Conservation (phyloP, 2,329 filamentous ascomycete genomes). For the Trichoderma arundinaceum region DNA sequence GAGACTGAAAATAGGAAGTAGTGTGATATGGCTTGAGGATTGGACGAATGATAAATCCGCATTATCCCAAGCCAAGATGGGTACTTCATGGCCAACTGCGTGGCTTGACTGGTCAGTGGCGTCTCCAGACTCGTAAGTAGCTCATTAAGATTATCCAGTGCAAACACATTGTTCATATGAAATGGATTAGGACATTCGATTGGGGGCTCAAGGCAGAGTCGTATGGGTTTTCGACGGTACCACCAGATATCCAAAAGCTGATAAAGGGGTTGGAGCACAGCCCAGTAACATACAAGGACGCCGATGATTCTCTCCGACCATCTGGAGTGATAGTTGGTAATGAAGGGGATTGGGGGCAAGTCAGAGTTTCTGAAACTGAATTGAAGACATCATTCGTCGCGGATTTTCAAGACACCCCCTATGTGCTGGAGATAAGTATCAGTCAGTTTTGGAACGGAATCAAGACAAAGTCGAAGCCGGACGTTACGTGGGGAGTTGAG, state of each 20-base stretch:
- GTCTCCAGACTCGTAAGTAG: constrained; percentile 46
- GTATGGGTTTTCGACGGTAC: constrained; percentile 35
- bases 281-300: constrained; percentile 27
- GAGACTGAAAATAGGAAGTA: constrained; percentile 33
- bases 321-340: background rate
- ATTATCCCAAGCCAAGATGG: constrained; percentile 37
- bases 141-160: background rate
- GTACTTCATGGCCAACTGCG: constrained; percentile 35
- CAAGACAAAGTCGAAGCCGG: constrained; percentile 32
- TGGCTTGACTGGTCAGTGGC: constrained; percentile 44
- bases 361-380: constrained; percentile 34
- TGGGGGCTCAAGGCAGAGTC: constrained; percentile 45
- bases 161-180: background rate
- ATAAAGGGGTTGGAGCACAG: constrained; percentile 34
- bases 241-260: constrained; percentile 35
- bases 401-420: constrained; percentile 42
- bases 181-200: constrained; percentile 40
- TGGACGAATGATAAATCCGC: constrained; percentile 30
- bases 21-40: constrained; percentile 37
- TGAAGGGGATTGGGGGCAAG: background rate
- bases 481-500: constrained; percentile 43
- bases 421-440: constrained; percentile 43
- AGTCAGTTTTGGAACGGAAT: constrained; percentile 40
- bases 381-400: constrained; percentile 41
- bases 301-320: background rate